A percentile compares a stretch with the other conserved stretches of the same genome.
Evolutionary conservation across 2,329 filamentous ascomycete species (phyloP).

Genomic region (Pyrenophora seminiperda): DNA sequence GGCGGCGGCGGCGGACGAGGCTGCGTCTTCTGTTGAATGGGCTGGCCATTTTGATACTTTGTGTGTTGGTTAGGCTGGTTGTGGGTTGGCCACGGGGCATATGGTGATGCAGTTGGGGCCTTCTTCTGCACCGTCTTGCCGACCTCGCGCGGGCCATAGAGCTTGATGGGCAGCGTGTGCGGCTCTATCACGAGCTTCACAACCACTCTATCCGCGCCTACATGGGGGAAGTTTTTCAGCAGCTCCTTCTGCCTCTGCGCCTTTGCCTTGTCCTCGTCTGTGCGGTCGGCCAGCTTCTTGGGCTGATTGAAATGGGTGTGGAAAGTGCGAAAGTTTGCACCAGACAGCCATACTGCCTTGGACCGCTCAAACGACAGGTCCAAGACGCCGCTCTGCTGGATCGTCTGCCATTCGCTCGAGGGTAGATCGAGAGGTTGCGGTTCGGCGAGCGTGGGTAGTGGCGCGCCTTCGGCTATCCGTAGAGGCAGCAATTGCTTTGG

Average conservation of each 20-base stretch:
- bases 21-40: conserved; percentile 27
- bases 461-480: conserved; percentile 67
- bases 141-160: conserved; percentile 41
- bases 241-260: conserved; percentile 67
- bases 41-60: conserved; percentile 31
- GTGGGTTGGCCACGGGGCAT: conserved; percentile 45
- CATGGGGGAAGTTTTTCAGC: conserved; percentile 45
- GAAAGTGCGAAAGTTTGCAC: conserved; percentile 47
- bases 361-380: conserved; percentile 75
- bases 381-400: conserved; percentile 77
- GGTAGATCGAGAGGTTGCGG: conserved; percentile 69
- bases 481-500: conserved; percentile 58
- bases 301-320: conserved; percentile 44
- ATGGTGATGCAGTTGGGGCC: conserved; percentile 30
- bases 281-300: conserved; percentile 62
- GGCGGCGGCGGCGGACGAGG: conserved; percentile 32
- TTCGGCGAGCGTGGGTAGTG: conserved; percentile 71
- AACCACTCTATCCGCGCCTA: conserved; percentile 31
- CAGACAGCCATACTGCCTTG: conserved; percentile 57
- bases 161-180: conserved; percentile 72
- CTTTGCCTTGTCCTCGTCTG: conserved; percentile 61
- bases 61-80: conserved; percentile 33
- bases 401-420: conserved; percentile 70
- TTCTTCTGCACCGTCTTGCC: conserved; percentile 36
- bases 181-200: conserved; percentile 72